Conservation (phyloP, 495 filamentous ascomycete genomes). For the Oidiodendron maius region DNA sequence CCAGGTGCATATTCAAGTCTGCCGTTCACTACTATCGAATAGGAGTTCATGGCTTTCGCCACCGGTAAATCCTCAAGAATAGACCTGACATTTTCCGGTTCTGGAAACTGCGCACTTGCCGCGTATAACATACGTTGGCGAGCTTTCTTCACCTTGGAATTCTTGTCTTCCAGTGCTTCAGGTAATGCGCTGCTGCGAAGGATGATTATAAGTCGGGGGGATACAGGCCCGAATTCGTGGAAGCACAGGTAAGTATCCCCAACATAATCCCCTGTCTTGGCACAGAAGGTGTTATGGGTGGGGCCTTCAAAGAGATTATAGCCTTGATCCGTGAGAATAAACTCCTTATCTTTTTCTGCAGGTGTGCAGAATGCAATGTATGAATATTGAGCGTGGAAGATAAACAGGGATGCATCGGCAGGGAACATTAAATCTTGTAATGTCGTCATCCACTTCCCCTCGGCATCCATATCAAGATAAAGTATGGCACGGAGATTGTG, state of each 20-base stretch:
- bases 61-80: too few relatives aligned
- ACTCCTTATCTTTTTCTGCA: conserved; percentile 31
- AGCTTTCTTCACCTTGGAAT: conserved; percentile 1
- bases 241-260: conserved; percentile 25
- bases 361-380: conserved; percentile 45
- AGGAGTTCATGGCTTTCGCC: too few relatives aligned
- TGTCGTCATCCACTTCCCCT: conserved; percentile 27
- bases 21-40: too few relatives aligned
- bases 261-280: conserved; percentile 4
- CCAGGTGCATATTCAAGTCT: too few relatives aligned
- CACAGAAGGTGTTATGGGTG: conserved; percentile 12
- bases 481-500: conserved; percentile 39
- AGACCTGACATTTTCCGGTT: too few relatives aligned
- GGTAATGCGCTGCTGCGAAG: conserved; percentile 29
- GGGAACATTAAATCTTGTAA: conserved; percentile 32
- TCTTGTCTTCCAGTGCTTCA: conserved; percentile 20
- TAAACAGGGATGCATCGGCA: conserved; percentile 38
- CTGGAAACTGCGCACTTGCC: too few relatives aligned
- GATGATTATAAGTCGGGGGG: conserved; percentile 44
- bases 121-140: too few relatives aligned
- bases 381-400: conserved; percentile 26
- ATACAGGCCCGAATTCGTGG: conserved; percentile 43
- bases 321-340: conserved; percentile 42
- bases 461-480: conserved; percentile 37
- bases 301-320: conserved; percentile 45